Conservation (phyloP, 2,329 filamentous ascomycete species). For the Fusarium staphyleae region DNA sequence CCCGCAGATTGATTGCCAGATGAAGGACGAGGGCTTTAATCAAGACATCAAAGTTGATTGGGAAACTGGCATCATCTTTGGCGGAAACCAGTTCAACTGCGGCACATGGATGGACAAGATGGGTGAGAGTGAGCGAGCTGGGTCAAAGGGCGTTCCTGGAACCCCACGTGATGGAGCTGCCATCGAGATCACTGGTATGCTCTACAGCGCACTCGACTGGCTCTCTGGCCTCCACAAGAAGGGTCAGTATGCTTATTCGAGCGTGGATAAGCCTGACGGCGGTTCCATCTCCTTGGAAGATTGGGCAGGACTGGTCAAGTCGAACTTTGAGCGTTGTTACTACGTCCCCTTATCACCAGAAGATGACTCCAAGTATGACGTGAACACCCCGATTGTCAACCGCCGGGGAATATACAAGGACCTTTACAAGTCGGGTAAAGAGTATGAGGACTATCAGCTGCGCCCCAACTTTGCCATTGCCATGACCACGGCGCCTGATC, state of each 20-base stretch:
- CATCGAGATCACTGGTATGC: conserved; percentile 90
- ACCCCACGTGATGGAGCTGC: conserved; percentile 97
- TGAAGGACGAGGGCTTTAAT: conserved; percentile 91
- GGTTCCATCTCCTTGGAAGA: conserved; percentile 70
- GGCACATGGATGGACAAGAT: conserved; percentile 99
- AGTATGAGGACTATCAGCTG: conserved; percentile 97
- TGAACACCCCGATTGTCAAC: conserved; percentile 82
- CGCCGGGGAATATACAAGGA: conserved; percentile 98
- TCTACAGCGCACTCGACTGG: conserved; percentile 91
- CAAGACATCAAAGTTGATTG: conserved; percentile 92
- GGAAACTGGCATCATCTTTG: conserved; percentile 87
- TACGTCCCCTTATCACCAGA: conserved; percentile 75
- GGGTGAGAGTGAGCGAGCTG: conserved; percentile 93
- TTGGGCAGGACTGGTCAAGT: conserved; percentile 82
- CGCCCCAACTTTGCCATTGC: conserved; percentile 93
- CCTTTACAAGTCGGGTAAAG: conserved; percentile 89
- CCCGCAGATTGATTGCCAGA: conserved; percentile 85
- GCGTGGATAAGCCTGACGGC: conserved; percentile 72
- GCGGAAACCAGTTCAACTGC: conserved; percentile 93
- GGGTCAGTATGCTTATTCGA: conserved; percentile 75
- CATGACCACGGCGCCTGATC: conserved; percentile 89
- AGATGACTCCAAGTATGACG: conserved; percentile 79
- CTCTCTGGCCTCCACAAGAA: conserved; percentile 70
- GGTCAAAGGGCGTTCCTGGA: conserved; percentile 90
- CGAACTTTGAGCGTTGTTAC: conserved; percentile 91